Base-by-base conservation (phyloP, 768 basidiomycete species). In the Mycena vitilis region DNA sequence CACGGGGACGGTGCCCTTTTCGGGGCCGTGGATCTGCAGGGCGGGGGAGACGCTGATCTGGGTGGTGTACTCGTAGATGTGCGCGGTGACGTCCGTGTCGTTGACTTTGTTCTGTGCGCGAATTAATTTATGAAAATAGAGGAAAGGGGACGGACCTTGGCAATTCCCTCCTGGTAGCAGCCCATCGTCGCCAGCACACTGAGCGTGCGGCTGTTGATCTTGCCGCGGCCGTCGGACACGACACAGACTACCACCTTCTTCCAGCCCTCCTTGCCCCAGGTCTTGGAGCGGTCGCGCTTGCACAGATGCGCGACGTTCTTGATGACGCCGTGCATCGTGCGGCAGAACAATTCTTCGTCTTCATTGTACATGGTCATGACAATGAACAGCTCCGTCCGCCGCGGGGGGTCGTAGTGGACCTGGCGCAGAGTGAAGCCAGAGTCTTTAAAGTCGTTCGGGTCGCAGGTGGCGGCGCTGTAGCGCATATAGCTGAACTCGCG, bases 301-400 rank as follows among this genome's bases (percentile, higher is more conserved):
- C 94, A 95, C 68, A 98, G 78, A 78, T 97, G 94, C 6, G 90
- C 91, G 51, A 98, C 86, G 73, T 98, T 98, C 86, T 94, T 95
- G 79, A 98, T 95, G 8, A 98, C 93, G 58, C 96, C 96, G 75
- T 97, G 93, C 94, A 98, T 96, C 0, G 96, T 95, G 48, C 96
- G 81, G 73, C 91, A 91, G 80, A 98, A 98, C 8, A 99, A 84
- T 48, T 69, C 68, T 36, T 69, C 68, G 34, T 65, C 68, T 18
- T 69, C 95, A 75, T 98, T 97, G 78, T 97, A 98, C 96, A 98
- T 98, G 16, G 96, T 98, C 88, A 98, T 92, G 49, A 98, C 96
- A 73, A 98, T 96, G 81, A 98, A 97, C 18, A 98, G 83, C 79
- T 99, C 97, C 40, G 96, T 98, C 40, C 92, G 85, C 22, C 96